Base-by-base conservation (phyloP, 768 basidiomycete genomes). In the Suillus placidus region DNA sequence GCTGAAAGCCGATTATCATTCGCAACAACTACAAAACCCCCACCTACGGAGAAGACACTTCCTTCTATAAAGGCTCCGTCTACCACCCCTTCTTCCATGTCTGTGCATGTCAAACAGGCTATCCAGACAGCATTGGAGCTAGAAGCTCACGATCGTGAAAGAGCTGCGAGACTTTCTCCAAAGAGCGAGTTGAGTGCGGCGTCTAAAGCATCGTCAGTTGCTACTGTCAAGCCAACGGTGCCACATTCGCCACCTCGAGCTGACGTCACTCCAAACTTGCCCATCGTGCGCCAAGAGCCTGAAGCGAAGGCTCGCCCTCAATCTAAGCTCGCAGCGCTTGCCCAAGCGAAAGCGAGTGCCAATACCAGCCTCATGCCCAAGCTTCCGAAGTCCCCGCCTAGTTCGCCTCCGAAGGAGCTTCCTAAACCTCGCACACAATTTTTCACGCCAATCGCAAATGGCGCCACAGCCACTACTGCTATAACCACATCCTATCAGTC, bases 401-500 rank as follows among this genome's bases (percentile, higher is more conserved):
- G 66, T 35, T 68, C 77, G 62, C 76, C 73, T 60, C 74, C 71
- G 42, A 76, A 70, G 56, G 75, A 77, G 9, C 75, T 85, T 63
- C 83, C 82, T n/a, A 78, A 75, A 55, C 68, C 83, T 56, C 85
- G 77, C 60, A 93, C 92, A 7, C 87, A 92, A 72, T 91, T 88
- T 72, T 77, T 92, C 13, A 89, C 85, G 18, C 92, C 92, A 2
- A 91, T 90, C 54, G 90, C 89, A n/a, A 93, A 93, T 71, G 91
- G 92, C 0, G 79, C 89, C 4, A 88, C 90, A n/a, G 92, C 87
- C 14, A 93, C 92, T 0, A 92, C 91, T 18, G 92, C 92, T 2
- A 93, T 93, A 71, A 93, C 92, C 0, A 93, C 92, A 2, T 88
- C 89, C 0, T 92, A 92, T 67, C 91, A 92, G 66, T 86, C 88